Conservation (phyloP, 2,329 filamentous ascomycete species). For the Aspergillus terreus region DNA sequence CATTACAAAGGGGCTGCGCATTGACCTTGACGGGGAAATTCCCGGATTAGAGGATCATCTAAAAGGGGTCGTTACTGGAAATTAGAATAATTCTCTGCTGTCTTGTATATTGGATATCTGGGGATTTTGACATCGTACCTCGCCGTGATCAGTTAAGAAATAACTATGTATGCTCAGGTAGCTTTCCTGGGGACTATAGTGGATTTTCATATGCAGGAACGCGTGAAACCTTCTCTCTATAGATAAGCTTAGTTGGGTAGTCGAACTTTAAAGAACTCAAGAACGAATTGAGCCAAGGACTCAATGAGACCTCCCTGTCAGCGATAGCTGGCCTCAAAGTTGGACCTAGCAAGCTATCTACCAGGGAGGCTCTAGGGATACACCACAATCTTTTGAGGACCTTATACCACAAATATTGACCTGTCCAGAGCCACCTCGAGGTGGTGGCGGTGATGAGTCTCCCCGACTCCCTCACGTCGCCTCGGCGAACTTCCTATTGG, state of each 20-base stretch:
- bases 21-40: slow-evolving; percentile 8
- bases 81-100: not conserved
- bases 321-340: not conserved
- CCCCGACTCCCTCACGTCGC: not conserved
- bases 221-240: not conserved
- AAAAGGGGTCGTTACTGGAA: not conserved
- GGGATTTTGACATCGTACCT: not conserved
- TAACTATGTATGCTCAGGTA: not conserved
- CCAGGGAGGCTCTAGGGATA: not conserved
- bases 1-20: slow-evolving; percentile 7
- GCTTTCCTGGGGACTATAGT: not conserved
- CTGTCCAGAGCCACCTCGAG: not conserved
- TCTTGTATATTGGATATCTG: not conserved
- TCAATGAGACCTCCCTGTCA: not conserved
- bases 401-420: not conserved
- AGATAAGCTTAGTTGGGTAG: not conserved
- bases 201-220: not conserved
- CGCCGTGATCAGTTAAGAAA: not conserved
- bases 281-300: not conserved
- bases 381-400: not conserved
- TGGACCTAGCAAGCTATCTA: not conserved
- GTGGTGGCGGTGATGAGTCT: not conserved
- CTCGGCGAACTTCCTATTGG: not conserved
- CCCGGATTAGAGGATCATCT: slow-evolving; percentile 3
- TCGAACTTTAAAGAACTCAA: not conserved